These are phyloP conservation scores for Glebionis coronaria DNA, from an alignment of 129 eudicot species.

Conservation along the genomic window DNA sequence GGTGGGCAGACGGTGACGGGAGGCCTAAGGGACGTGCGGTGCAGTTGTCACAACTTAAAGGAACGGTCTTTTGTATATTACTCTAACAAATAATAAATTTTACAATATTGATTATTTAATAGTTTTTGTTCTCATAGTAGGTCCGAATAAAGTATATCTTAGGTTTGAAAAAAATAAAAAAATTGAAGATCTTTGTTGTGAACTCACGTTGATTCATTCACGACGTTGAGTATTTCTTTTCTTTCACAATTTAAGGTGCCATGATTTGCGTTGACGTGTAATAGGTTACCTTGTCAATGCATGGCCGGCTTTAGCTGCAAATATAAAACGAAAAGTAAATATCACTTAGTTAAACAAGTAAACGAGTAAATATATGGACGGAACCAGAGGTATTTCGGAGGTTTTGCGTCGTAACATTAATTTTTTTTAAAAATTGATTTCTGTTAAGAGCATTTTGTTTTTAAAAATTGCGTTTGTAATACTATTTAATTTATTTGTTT, in stretches of 20 bases:
- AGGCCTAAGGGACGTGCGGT: constrained; percentile 24
- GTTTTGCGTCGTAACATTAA: no score
- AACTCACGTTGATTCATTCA: not conserved
- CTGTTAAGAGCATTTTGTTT: no score
- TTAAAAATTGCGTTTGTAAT: no score
- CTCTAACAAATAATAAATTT: not conserved
- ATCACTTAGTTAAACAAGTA: no score
- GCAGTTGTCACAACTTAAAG: constrained; percentile 22
- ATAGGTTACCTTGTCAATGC: not conserved
- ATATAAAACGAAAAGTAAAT: no score
- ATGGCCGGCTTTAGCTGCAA: no score
- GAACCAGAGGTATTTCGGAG: no score
- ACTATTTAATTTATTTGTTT: no score
- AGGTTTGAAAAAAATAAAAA: not conserved
- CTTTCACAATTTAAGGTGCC: not conserved
- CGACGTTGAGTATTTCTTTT: not conserved
- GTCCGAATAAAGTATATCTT: not conserved
- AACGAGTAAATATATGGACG: no score
- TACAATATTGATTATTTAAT: not conserved
- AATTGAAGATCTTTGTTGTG: not conserved
- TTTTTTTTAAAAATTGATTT: no score
- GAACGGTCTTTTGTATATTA: not conserved
- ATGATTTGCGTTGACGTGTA: not conserved
- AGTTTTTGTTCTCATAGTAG: not conserved
- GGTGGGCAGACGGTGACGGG: constrained; percentile 15